phyloP scores from a whole-genome alignment of 1,284 basidiomycete species.

The Vanrija humicola region DNA sequence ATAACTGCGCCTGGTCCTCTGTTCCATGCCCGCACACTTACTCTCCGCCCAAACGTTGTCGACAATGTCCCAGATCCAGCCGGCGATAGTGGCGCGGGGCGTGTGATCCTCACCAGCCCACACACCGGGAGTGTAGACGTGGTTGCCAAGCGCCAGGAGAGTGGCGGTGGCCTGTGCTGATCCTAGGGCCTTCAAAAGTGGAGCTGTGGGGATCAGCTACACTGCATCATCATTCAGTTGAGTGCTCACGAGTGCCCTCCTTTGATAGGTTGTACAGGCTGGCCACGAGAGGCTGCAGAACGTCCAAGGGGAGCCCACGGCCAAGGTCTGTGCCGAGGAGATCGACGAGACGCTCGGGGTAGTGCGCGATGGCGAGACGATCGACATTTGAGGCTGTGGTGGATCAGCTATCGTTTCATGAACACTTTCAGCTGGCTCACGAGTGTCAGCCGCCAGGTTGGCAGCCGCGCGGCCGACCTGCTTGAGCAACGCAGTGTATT shows the following conservation, averaged over 20 bases:
- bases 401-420: background rate
- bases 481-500: slow-evolving; percentile 4
- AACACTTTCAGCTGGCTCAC: slow-evolving; percentile 15
- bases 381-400: slow-evolving; percentile 16
- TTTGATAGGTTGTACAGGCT: slow-evolving; percentile 36
- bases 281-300: slow-evolving; percentile 21
- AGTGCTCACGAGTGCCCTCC: slow-evolving; percentile 29
- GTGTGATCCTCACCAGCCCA: background rate
- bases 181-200: background rate
- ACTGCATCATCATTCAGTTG: no score
- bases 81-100: background rate
- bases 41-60: background rate
- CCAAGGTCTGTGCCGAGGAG: background rate
- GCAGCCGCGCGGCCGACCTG: slow-evolving; percentile 37
- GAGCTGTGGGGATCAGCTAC: background rate
- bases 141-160: background rate
- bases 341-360: slow-evolving; percentile 3
- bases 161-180: background rate
- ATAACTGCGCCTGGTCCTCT: background rate
- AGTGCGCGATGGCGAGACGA: slow-evolving; percentile 15
- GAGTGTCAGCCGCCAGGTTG: slow-evolving; percentile 35
- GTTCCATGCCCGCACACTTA: background rate
- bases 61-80: slow-evolving; percentile 1
- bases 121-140: background rate
- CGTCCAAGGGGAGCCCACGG: background rate